These are phyloP conservation scores for Zanthoxylum bungeanum DNA, from an alignment of 345 rosid genomes.

Conservation along the genomic window DNA sequence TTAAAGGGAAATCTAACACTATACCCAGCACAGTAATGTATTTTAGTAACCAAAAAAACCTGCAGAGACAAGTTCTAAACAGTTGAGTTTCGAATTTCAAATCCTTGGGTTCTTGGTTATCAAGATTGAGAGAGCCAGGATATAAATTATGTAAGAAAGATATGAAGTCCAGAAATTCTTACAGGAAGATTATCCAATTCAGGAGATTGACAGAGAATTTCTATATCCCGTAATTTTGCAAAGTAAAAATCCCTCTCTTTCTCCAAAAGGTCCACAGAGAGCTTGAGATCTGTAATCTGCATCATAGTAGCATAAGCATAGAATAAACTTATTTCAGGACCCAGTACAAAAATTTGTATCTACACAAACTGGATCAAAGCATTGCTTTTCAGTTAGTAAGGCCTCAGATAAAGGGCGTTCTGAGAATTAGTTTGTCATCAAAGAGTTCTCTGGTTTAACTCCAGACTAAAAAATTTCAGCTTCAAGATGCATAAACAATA, in stretches of 20 bases:
- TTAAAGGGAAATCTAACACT: not conserved
- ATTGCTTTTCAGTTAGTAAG: not conserved
- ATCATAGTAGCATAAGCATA: conserved; percentile 3
- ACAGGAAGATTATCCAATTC: conserved; percentile 68
- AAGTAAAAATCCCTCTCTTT: conserved; percentile 95
- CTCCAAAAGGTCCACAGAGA: conserved; percentile 71
- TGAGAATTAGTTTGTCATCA: not conserved
- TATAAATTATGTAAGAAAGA: not conserved
- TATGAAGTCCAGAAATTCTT: conserved; percentile 21
- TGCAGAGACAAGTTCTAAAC: not conserved
- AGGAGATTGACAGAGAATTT: conserved; percentile 79
- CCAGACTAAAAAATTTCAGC: not conserved
- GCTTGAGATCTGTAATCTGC: conserved; percentile 72
- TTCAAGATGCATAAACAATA: not conserved
- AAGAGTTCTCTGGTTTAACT: not conserved
- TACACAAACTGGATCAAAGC: not conserved
- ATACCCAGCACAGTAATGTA: not conserved
- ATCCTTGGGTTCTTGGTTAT: not conserved
- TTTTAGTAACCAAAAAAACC: not conserved
- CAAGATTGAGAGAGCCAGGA: not conserved
- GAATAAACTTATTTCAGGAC: conserved; percentile 3
- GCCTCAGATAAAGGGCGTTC: not conserved
- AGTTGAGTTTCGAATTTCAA: not conserved
- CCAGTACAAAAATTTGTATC: not conserved
- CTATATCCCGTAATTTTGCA: conserved; percentile 80